Evolutionary conservation across 371 early-diverging fungal species (phyloP).

Genomic region (Parasitella parasitica): DNA sequence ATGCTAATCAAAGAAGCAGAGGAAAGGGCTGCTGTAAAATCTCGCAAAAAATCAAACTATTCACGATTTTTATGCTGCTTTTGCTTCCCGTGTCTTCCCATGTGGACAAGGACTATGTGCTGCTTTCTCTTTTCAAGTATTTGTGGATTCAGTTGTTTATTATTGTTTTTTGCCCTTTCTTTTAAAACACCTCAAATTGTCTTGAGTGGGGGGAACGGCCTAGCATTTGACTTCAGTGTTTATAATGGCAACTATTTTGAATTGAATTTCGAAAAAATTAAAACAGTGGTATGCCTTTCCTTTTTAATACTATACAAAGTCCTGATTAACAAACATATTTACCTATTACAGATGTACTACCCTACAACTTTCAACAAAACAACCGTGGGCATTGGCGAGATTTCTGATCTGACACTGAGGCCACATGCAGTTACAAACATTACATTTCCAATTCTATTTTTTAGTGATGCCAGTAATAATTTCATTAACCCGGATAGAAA

Average conservation of each 20-base stretch:
- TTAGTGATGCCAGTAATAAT: background rate
- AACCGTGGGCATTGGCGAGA: slow-evolving; percentile 11
- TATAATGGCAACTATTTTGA: slow-evolving; percentile 14
- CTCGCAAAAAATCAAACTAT: background rate
- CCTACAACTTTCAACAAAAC: slow-evolving; percentile 7
- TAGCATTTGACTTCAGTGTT: background rate
- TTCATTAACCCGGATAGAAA: background rate
- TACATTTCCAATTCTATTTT: slow-evolving; percentile 4
- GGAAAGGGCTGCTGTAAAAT: background rate
- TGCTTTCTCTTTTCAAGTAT: slow-evolving; percentile 9
- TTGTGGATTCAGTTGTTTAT: background rate
- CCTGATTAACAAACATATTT: background rate
- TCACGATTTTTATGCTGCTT: slow-evolving; percentile 9
- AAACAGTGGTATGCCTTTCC: slow-evolving; percentile 5
- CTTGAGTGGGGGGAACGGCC: background rate
- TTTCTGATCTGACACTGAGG: background rate
- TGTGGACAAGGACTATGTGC: slow-evolving; percentile 19
- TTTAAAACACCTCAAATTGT: slow-evolving; percentile 5
- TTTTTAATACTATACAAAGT: background rate
- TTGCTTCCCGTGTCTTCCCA: slow-evolving; percentile 15
- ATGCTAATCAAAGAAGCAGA: background rate
- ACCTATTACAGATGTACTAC: slow-evolving; percentile 9
- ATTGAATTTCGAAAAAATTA: slow-evolving; percentile 11
- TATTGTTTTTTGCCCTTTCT: background rate
- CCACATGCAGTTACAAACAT: slow-evolving; percentile 6